Base-by-base conservation (phyloP, 352 stramenopile species). In the Phytophthora chlamydospora region DNA sequence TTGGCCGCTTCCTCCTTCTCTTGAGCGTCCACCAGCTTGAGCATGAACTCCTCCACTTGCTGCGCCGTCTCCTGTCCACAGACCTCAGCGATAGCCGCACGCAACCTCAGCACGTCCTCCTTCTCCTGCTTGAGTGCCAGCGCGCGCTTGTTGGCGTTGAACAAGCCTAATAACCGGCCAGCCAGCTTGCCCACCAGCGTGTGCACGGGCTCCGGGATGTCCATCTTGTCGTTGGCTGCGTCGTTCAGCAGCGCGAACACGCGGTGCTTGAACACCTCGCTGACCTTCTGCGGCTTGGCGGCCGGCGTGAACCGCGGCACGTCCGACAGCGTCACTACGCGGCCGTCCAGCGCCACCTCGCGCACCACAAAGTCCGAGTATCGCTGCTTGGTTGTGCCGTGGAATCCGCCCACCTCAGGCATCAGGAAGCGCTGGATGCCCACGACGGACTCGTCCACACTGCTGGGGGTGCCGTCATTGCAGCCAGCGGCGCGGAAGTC, bases 341-440 rank as follows among this genome's bases (percentile, higher is more conserved):
- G 43, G 17, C 87, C 81, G 17, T 74, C 62, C 3, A 79, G 57
- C 12, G 79, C 72, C 43, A 97, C 83, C 51, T 98, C 91, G 17
- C 81, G 87, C 56, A 98, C 91, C 32, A 97, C 68, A 74, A 98
- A 98, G 67, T 98, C 91, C 56, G 89, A 96, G 72, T 89, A 98
- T 2, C 91, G 85, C 68, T 96, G 79, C 62, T 97, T 97, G 54
- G 92, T 85, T 16, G 89, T 75, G 6, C 90, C 90, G 53, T 88
- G 78, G 67, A 97, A 97, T 16, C 90, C 87, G 0, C 51, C 44
- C 17, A 90, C 73, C 21, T 88, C 69, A 9, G 83, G 76, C 59
- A 58, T 63, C 21, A 92, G 48, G 67, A 89, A 96, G 44, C 70
- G 51, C 42, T 70, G 58, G 72, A 96, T 96, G 31, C 88, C 88